Evolutionary conservation across 75 land plant genomes (phyloP).

Genomic region (Adiantum capillusveneris): DNA sequence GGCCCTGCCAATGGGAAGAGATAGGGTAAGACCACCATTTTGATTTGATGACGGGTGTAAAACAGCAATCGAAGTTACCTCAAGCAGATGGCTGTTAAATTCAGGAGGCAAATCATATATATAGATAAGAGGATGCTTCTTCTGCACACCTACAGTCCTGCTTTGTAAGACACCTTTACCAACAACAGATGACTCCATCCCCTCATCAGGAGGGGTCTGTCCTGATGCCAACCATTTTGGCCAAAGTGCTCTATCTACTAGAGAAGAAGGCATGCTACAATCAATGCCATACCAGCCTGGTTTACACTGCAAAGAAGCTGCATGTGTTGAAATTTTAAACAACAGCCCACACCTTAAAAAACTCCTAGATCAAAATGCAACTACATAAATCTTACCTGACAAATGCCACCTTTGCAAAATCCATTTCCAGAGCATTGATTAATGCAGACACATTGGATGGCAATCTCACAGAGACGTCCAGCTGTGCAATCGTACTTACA

Average conservation of each 20-base stretch:
- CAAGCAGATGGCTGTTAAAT: slow-evolving; percentile 72
- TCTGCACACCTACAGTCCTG: slow-evolving; percentile 45
- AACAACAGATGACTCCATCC: not conserved
- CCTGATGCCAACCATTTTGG: slow-evolving; percentile 74
- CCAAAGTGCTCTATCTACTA: slow-evolving; percentile 41
- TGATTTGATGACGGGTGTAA: not conserved
- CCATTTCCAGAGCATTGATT: slow-evolving; percentile 91
- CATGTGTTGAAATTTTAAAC: no score
- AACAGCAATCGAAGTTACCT: slow-evolving; percentile 40
- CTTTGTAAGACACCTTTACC: slow-evolving; percentile 7
- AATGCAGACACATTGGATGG: slow-evolving; percentile 50
- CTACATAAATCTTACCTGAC: slow-evolving; percentile 49
- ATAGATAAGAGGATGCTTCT: slow-evolving; percentile 81
- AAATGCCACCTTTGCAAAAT: slow-evolving; percentile 77
- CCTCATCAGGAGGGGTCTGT: not conserved
- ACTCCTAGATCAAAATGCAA: not conserved
- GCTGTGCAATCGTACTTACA: slow-evolving; percentile 73
- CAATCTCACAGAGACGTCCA: slow-evolving; percentile 70
- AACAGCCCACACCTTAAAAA: no score
- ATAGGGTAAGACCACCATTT: no score
- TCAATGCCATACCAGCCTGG: slow-evolving; percentile 80
- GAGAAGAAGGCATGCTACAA: slow-evolving; percentile 75
- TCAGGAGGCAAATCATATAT: slow-evolving; percentile 93
- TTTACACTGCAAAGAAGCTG: slow-evolving; percentile 47
- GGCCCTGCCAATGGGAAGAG: slow-evolving; percentile 48